These are phyloP conservation scores for Ogataea pilisensis DNA, from an alignment of 805 yeast species.

Conservation along the genomic window DNA sequence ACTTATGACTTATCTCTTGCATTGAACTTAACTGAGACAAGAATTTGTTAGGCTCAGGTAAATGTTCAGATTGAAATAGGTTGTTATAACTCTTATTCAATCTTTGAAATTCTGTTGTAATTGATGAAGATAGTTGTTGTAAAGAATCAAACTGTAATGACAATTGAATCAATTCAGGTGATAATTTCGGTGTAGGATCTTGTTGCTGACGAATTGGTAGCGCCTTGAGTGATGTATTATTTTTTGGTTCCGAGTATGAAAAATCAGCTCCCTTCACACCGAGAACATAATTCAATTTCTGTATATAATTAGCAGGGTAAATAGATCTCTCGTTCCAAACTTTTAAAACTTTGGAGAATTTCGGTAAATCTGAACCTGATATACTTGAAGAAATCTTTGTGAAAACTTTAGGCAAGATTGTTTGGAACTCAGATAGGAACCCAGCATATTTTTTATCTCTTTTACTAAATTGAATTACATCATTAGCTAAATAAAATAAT, in stretches of 20 bases:
- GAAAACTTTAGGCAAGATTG: slow-evolving; percentile 42
- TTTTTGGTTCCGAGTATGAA: too few relatives aligned
- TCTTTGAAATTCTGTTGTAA: slow-evolving; percentile 14
- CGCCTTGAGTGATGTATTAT: too few relatives aligned
- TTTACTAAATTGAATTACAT: slow-evolving; percentile 74
- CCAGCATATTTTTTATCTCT: slow-evolving; percentile 53
- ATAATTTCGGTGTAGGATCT: slow-evolving; percentile 10
- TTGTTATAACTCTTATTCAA: slow-evolving; percentile 22
- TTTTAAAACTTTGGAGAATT: slow-evolving; percentile 45
- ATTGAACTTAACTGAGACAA: slow-evolving; percentile 21
- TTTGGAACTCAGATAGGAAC: slow-evolving; percentile 54
- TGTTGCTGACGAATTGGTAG: not conserved
- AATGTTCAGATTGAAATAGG: slow-evolving; percentile 26
- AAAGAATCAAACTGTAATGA: slow-evolving; percentile 21
- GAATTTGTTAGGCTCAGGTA: slow-evolving; percentile 31
- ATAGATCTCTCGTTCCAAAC: slow-evolving; percentile 58
- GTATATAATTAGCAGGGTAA: slow-evolving; percentile 29
- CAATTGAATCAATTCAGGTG: slow-evolving; percentile 25
- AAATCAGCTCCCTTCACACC: too few relatives aligned
- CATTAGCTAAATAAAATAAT: slow-evolving; percentile 70
- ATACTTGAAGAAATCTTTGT: slow-evolving; percentile 29
- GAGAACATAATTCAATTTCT: not conserved
- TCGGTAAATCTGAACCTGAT: slow-evolving; percentile 27
- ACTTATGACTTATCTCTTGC: slow-evolving; percentile 8
- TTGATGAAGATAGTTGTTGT: slow-evolving; percentile 19